A percentile compares a stretch with the other conserved stretches of the same genome.
Conservation (phyloP, 352 stramenopile genomes). For the Plasmopara halstedii region DNA sequence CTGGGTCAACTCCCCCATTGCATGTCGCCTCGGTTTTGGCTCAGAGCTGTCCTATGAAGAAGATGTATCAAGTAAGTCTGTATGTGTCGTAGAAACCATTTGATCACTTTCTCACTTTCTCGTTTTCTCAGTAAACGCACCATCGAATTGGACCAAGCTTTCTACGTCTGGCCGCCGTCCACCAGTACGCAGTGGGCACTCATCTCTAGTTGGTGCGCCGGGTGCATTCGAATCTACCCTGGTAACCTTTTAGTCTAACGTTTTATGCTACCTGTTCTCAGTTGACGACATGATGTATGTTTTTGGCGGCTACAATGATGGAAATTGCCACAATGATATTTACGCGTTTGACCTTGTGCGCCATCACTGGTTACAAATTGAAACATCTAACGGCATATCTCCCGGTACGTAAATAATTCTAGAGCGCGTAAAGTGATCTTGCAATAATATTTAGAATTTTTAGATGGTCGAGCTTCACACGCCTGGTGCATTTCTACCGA, state of each 20-base stretch:
- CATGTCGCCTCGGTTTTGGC: conserved; percentile 57
- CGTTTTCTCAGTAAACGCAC: conserved; percentile 24
- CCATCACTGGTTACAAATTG: conserved; percentile 72
- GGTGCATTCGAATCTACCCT: neutral
- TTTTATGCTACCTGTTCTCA: conserved; percentile 10
- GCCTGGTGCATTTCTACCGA: conserved; percentile 69
- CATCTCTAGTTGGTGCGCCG: conserved; percentile 60
- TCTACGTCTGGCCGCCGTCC: conserved; percentile 57
- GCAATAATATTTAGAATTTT: neutral
- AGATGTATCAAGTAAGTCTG: conserved; percentile 35
- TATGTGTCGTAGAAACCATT: neutral
- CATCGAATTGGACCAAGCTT: conserved; percentile 72
- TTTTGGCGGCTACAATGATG: conserved; percentile 81
- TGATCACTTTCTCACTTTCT: neutral
- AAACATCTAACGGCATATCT: conserved; percentile 64
- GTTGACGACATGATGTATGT: conserved; percentile 76
- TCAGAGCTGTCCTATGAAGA: conserved; percentile 58
- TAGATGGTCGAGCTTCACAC: conserved; percentile 67
- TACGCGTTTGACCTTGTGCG: conserved; percentile 75
- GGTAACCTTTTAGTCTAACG: conserved; percentile 6
- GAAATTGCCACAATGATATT: conserved; percentile 81
- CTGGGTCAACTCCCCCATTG: conserved; percentile 71
- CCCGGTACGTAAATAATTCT: conserved; percentile 28
- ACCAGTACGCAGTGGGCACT: conserved; percentile 70
- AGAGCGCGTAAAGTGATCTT: neutral